Base-by-base conservation (phyloP, 129 eudicot species). In the Gnaphalium uliginosum region DNA sequence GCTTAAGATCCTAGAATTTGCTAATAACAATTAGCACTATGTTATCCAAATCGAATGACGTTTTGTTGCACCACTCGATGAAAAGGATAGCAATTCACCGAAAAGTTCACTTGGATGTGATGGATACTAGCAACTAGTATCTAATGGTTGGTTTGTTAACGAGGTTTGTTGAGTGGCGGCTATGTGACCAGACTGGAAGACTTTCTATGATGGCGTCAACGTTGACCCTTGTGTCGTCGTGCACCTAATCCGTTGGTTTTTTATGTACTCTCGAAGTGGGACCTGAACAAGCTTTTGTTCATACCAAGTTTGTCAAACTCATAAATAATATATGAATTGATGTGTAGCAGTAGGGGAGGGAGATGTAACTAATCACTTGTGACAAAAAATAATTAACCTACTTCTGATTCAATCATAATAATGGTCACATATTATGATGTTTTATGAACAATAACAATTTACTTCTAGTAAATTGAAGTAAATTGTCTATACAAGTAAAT, bases 71-170 rank as follows among this genome's bases (percentile, higher is more conserved):
- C 24, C 62, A 56, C 19, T 19, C 66, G 2, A 25, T 37, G 5
- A 61, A 25, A 61, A 3, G 2, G 37, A 61, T 25, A 8, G 66
- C 13, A 19, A 61, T 37, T 71, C 19, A 19, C 13, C 37, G 10
- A 71, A 71, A 71, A 53, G 75, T 71, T 21, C 46, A 53, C 41
- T 2, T 53, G 46, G 64, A 53, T 71, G 39, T 71, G 75, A 71
- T n/a, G 29, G 62, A 29, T 71, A 71, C 54, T 71, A 71, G 48
- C 46, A n/a, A 51, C 25, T 18, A 50, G 75, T 51, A 14, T 27
- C 63, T 32, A 29, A n/a, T n/a, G 27, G 50, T 71, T 25, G 46
- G 26, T n/a, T 29, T 69, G 2, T 24, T 14, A 35, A 51, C 8
- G 6, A 62, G 19, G 8, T 22, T 21, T 58, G 29, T 41, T 41